Base-by-base conservation (phyloP, 2,329 filamentous ascomycete species). In the Aspergillus novoparasiticus region DNA sequence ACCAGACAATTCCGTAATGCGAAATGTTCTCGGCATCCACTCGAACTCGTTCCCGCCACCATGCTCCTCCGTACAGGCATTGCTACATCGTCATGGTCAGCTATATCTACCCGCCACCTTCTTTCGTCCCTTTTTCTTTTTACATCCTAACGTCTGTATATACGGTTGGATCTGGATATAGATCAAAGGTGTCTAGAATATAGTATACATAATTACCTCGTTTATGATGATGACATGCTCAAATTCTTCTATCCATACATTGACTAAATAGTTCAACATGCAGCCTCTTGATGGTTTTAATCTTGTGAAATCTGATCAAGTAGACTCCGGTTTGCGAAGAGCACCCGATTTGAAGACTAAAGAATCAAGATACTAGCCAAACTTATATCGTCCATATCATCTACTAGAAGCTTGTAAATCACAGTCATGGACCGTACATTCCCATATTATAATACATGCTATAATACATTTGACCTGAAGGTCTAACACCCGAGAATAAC, bases 91-190 rank as follows among this genome's bases (percentile, higher is more conserved):
- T 16, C 12, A 28, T 48, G 21, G 16, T 28, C 16, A 28, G 23
- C 26, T 30, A 30, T 19, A 30, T 30, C 46, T 50, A 16, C 16
- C 39, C 39, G 1, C 39, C 16, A 41, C 39, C 16, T 26, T 50
- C 58, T 32, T 14, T 34, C 57, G 54, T 57, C 32, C 19, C 41
- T 50, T 46, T 28, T 39, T 58, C 8, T n/a, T 53, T 63, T 64
- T 58, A 53, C 43, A 23, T 14, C 23, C 23, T 56, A n/a, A 57
- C 57, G 32, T 65, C 56, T 70, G 67, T 69, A 69, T 67, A 69
- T 69, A 70, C 43, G 64, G 67, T 63, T 65, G 65, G 63, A 64
- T 69, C 63, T 67, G 63, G 66, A 69, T 66, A 69, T 68, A 71
- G 65, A 71, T 65, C 55, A 64, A 23, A 76, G 75, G 16, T 76